Evolutionary conservation across 1,284 basidiomycete genomes (phyloP), one percentile per base, ranked within the genome.

Genomic region (Rhodotorula sp.): DNA sequence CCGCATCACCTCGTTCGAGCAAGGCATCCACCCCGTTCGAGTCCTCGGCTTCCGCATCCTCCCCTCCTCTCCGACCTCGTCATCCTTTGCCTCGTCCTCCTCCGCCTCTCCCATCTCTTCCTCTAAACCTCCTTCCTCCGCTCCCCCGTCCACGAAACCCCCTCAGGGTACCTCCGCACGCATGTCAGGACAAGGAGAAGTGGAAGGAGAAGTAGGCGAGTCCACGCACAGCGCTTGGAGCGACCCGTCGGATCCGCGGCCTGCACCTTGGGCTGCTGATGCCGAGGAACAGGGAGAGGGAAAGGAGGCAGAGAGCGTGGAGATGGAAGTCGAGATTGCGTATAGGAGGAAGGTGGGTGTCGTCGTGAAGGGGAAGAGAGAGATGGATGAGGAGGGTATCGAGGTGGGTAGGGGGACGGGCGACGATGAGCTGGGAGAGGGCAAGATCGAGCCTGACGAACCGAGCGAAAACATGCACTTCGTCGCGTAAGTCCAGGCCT

Each of bases 31-130:
- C 51, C 64, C 64, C 46, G 52, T 65, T 30, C 51, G 51, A 13
- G 22, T 65, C n/a, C 58, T 59, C 24, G 49, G 51, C n/a, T 47
- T 65, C 39, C 64, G 64, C n/a, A 11, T 65, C 57, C 64, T 65
- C 44, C 64, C 64, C 24, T 53, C 57, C 51, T 53, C 51, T 10
- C 29, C 57, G 29, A 47, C 51, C 22, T 20, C 27, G 20, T 62
- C 51, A 22, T 30, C 44, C 44, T 39, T 46, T 46, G 36, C 44
- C 29, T 9, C 15, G 29, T n/a, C 32, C 11, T 10, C 29, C 29
- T 9, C 30, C 11, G 27, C 34, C 22, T 22, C 34, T 20, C 6
- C 51, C 11, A 9, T 27, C 48, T 27, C 48, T 5, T 22, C 39
- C 39, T 44, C 39, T 17, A 44, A 44, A 44, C 39, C 39, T 13